Conservation (phyloP, 2,329 filamentous ascomycete species). For the Fonsecaea multimorphosa region DNA sequence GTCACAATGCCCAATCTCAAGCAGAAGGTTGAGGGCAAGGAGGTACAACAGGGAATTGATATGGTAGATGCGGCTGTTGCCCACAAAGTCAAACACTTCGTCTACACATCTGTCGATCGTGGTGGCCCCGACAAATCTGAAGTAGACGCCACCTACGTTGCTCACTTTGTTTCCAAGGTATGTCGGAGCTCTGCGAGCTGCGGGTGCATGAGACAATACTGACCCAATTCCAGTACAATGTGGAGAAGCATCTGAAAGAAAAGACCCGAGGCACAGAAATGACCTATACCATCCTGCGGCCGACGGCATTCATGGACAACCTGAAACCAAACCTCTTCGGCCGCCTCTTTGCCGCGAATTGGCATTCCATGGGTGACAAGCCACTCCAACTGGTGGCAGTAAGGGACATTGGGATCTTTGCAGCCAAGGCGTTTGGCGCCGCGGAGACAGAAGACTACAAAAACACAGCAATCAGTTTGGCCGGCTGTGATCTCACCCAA, state of each 20-base stretch:
- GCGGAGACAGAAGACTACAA: conserved; percentile 50
- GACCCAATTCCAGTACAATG: conserved; percentile 49
- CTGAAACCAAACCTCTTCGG: conserved; percentile 55
- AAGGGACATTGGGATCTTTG: conserved; percentile 61
- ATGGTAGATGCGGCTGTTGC: conserved; percentile 65
- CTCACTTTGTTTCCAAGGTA: conserved; percentile 66
- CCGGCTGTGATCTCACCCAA: conserved; percentile 60
- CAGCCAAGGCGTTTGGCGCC: conserved; percentile 56
- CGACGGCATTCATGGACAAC: conserved; percentile 68
- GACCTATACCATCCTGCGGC: conserved; percentile 67
- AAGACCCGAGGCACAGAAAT: conserved; percentile 54
- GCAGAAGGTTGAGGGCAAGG: conserved; percentile 46
- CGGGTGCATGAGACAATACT: background rate
- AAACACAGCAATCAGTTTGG: conserved; percentile 55
- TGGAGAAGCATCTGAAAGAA: conserved; percentile 66
- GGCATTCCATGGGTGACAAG: conserved; percentile 51
- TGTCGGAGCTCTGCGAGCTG: background rate
- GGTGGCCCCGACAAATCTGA: conserved; percentile 62
- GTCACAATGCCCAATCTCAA: conserved; percentile 58
- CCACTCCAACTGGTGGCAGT: conserved; percentile 52
- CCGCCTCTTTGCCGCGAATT: conserved; percentile 56
- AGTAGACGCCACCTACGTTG: conserved; percentile 61
- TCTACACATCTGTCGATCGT: conserved; percentile 70
- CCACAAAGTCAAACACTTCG: conserved; percentile 63
- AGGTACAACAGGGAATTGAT: conserved; percentile 63